Evolutionary conservation across 1,139 yeast species (phyloP).

Genomic region (Yamadazyma kanchanaburiensis): DNA sequence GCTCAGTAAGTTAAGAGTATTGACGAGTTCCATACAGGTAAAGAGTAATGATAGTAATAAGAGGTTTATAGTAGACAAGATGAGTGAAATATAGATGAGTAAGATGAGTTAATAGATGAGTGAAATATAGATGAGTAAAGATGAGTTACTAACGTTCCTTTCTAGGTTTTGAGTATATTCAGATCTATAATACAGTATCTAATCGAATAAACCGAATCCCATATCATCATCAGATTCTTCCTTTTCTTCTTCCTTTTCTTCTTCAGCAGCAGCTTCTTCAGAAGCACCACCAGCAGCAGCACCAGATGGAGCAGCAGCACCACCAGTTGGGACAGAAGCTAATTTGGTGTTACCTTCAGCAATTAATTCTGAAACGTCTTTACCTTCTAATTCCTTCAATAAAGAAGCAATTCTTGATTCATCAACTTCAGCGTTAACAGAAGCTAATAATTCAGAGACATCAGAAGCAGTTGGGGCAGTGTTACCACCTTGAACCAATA

Average conservation of each 20-base stretch:
- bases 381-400: slow-evolving; percentile 73
- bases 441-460: slow-evolving; percentile 65
- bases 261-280: slow-evolving; percentile 40
- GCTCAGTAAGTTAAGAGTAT: slow-evolving; percentile 26
- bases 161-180: not conserved
- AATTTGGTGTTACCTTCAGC: slow-evolving; percentile 81
- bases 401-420: slow-evolving; percentile 66
- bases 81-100: not conserved
- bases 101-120: not conserved
- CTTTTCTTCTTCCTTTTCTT: slow-evolving; percentile 34
- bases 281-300: slow-evolving; percentile 41
- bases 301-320: slow-evolving; percentile 67
- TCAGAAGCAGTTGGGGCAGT: slow-evolving; percentile 73
- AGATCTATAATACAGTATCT: slow-evolving; percentile 21
- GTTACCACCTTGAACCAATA: slow-evolving; percentile 85
- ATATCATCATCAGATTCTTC: slow-evolving; percentile 61
- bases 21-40: slow-evolving; percentile 24
- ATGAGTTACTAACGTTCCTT: not conserved
- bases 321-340: slow-evolving; percentile 82
- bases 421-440: slow-evolving; percentile 80
- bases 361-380: slow-evolving; percentile 69
- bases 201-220: slow-evolving; percentile 92
- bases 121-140: not conserved
- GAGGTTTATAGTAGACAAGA: slow-evolving; percentile 5
- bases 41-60: slow-evolving; percentile 9